Evolutionary conservation across 805 yeast genomes (phyloP), one percentile per base, ranked within the genome.

Genomic region (Scheffersomyces amazonensis): DNA sequence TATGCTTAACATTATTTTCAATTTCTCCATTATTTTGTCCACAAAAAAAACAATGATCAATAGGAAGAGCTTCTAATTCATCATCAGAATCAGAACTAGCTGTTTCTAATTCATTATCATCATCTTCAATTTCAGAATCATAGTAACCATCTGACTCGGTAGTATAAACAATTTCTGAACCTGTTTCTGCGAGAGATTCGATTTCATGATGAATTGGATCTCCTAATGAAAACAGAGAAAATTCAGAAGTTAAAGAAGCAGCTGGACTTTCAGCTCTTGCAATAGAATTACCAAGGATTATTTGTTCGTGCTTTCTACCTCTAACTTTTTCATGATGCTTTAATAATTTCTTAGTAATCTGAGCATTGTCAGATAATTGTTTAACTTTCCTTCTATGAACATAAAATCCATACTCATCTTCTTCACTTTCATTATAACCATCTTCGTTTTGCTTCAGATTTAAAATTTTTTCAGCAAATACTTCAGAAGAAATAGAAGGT

Each of bases 391-490:
- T 53, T 39, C 56, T 49, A 36, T 55, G 57, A 3, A 75, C 54
- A 32, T 53, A 56, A 52, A 78, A 78, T 0, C 84, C 83, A 53
- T 60, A 74, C 42, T 78, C 83, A 52, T 76, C 82, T 40, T 74
- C 81, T 31, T 60, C 54, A 2, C 46, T 54, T 11, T 50, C 50
- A 9, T 41, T 44, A 22, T 37, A 43, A 4, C 44, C 52, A 7
- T 27, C 35, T n/a, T 36, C 25, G 9, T 35, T 20, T 10, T 48
- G 53, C 19, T 57, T 47, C 40, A 53, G 60, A 20, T 46, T 53
- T 35, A 68, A 54, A 23, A 84, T 83, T 56, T 87, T 84, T 47
- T 82, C 85, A 16, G 85, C 86, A 60, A 85, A 85, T 2, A 75
- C 62, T 28, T 73, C 84, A 2, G 87, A 78, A 15, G 81, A 64